Evolutionary conservation across 306 rosid genomes (phyloP), one percentile per base, ranked within the genome.

Genomic region (Lagenaria siceraria): DNA sequence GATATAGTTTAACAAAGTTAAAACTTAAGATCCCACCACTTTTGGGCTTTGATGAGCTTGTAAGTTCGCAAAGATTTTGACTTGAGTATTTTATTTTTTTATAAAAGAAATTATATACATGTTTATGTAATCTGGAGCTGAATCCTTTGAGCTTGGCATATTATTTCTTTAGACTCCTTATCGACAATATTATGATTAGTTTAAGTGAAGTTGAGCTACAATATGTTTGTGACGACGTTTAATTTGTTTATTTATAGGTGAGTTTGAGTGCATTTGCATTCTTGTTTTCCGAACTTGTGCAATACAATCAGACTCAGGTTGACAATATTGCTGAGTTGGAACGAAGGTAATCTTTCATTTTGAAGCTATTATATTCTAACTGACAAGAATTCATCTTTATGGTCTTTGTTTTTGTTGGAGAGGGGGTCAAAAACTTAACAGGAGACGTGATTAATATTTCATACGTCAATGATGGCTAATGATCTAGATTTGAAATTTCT

Each of bases 181-280:
- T 40, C 54, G 21, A 21, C 54, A 22, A 22, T 68, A 29, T 10
- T 70, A 38, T 53, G 3, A 35, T 62, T 17, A 40, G 18, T 54
- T 64, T 1, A 18, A 33, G 24, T 46, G 48, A 61, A 70, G 72
- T 31, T 68, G 59, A 80, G 63, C 46, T 40, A 38, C 38, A 35
- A 52, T 49, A 8, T 68, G 17, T 25, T 74, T 29, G 36, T 58
- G 59, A 55, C 53, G 71, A 25, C 42, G 0, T 8, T 29, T 68
- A 42, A 48, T 55, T 74, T 64, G 73, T 48, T 48, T 36, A 17
- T 19, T 79, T 81, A 81, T 90, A 95, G 99, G 99, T 95, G 78
- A 95, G 99, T 81, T 89, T 95, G 92, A 95, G 99, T 82, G 99
- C 97, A 18, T 95, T 92, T 83, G 97, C 97, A 35, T 95, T 95